Evolutionary conservation across 371 early-diverging fungal genomes (phyloP), one percentile per base, ranked within the genome.

Genomic region (Mucor sp.): DNA sequence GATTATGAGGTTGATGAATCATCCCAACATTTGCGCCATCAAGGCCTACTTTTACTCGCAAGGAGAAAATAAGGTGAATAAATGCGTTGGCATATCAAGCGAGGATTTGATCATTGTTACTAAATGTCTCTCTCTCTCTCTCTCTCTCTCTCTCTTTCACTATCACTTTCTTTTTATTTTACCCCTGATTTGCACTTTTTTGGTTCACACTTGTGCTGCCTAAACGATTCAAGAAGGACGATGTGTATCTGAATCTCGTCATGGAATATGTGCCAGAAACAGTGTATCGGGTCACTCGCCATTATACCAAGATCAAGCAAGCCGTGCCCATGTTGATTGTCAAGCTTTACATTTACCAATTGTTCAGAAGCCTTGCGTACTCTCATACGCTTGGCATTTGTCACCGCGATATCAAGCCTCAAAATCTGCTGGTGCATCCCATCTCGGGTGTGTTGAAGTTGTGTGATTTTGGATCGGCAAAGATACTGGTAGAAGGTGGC

Each of bases 391-490:
- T 93, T 60, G 99, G 99, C 19, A 97, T 92, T 55, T 88, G 88
- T 60, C 88, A 88, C 66, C 88, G 99, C 59, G 99, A 99, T 79
- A 97, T 99, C 79, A 99, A 99, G 82, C 99, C 99, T 50, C 99
- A 99, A 79, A 99, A 99, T 80, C 82, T 99, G 75, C 89, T 99
- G 43, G 87, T 99, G 47, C 91, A 98, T 79, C 93, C 94, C 59
- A 68, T 80, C 35, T 88, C 90, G 8, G 96, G 96, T 50, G 85
- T 95, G 32, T 81, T 98, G 62, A 99, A 99, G 81, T 86, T 99
- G 48, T 97, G 99, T 79, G 99, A 99, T 83, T 97, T 99, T 86
- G 99, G 99, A 58, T 90, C 91, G 67, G 99, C 99, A 56, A 99
- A 98, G 79, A 88, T 93, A 21, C 84, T 99, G 50, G 85, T 93